These are phyloP conservation scores for Cercis canadensis DNA, from an alignment of 306 rosid genomes.

Conservation along the genomic window DNA sequence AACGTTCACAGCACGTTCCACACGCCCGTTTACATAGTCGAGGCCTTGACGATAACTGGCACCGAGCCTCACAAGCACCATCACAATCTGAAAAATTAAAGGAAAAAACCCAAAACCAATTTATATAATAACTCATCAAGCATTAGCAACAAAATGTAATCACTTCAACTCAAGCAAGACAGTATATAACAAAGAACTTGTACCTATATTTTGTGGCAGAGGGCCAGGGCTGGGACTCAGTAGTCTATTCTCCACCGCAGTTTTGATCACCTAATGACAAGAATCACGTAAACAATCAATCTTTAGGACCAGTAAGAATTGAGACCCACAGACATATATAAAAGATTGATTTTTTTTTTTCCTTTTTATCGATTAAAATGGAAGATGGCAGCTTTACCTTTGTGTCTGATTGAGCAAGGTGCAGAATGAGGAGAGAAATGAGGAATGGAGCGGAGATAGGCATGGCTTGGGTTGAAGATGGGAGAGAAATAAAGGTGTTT, in stretches of 20 bases:
- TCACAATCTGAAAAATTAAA: slow-evolving; percentile 43
- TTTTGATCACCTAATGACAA: slow-evolving; percentile 24
- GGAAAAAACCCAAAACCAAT: neutral
- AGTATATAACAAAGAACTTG: neutral
- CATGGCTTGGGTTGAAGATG: too few species aligned
- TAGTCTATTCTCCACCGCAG: neutral
- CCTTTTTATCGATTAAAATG: neutral
- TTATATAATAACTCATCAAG: neutral
- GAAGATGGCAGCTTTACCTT: slow-evolving; percentile 20
- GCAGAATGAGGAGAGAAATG: slow-evolving; percentile 39
- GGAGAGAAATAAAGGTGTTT: neutral
- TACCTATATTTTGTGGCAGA: slow-evolving; percentile 18
- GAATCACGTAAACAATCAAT: too few species aligned
- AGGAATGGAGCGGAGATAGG: slow-evolving; percentile 40
- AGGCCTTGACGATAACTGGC: slow-evolving; percentile 48
- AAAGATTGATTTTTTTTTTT: neutral
- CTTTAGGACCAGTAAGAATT: neutral
- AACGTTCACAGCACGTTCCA: slow-evolving; percentile 57
- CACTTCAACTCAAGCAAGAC: neutral
- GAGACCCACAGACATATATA: neutral
- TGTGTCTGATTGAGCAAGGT: slow-evolving; percentile 36
- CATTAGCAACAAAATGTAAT: neutral
- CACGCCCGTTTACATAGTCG: slow-evolving; percentile 52
- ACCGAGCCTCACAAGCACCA: slow-evolving; percentile 45
- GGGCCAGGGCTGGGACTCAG: neutral